phyloP scores from a whole-genome alignment of 192 early-diverging fungal species.

The Entophlyctis luteolus region DNA sequence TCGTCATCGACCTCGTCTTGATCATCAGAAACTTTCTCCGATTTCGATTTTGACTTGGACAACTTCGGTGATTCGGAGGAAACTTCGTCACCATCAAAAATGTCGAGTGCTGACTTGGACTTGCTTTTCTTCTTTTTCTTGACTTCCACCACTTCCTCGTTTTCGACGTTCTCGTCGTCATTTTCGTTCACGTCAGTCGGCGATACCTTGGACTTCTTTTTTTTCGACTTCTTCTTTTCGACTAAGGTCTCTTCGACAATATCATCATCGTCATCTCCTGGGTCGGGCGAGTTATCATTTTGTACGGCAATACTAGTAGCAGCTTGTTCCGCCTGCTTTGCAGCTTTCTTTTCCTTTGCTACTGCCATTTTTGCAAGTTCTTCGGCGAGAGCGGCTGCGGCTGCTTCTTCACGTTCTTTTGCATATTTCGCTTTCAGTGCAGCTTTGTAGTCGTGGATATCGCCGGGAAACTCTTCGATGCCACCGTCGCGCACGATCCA shows the following conservation, averaged over 20 bases:
- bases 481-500: conserved; percentile 45
- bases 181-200: not conserved
- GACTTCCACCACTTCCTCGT: not conserved
- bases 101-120: no score
- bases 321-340: not conserved
- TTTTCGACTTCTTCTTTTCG: no score
- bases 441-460: conserved; percentile 42
- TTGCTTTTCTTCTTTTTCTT: not conserved
- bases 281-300: not conserved
- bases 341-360: not conserved
- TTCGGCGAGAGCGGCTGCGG: conserved; percentile 16
- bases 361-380: not conserved
- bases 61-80: no score
- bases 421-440: conserved; percentile 39
- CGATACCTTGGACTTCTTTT: no score
- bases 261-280: not conserved
- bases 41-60: not conserved
- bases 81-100: no score
- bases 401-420: conserved; percentile 28
- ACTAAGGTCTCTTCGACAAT: not conserved
- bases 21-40: not conserved
- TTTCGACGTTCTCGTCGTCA: not conserved
- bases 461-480: conserved; percentile 40
- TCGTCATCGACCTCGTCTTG: no score
- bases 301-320: not conserved